These are phyloP conservation scores for Clonostachys solani DNA, from an alignment of 2,329 filamentous ascomycete genomes.

Conservation along the genomic window DNA sequence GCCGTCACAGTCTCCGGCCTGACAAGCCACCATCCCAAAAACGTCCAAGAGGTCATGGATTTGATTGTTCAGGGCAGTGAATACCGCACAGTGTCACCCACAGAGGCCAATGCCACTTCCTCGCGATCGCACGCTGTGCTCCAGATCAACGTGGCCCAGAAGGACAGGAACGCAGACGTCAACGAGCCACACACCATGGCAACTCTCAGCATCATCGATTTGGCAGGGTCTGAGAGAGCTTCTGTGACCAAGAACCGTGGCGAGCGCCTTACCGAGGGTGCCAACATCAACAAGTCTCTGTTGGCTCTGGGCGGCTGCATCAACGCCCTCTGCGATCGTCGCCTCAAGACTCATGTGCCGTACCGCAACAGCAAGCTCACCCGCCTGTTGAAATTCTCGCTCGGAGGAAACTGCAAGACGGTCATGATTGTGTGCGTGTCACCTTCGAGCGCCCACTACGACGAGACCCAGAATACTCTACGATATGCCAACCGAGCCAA, in stretches of 20 bases:
- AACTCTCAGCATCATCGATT: slow-evolving; percentile 94
- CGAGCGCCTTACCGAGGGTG: slow-evolving; percentile 85
- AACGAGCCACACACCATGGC: slow-evolving; percentile 98
- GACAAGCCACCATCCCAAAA: slow-evolving; percentile 84
- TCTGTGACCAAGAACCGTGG: slow-evolving; percentile 96
- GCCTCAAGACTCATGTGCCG: slow-evolving; percentile 89
- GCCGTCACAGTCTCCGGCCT: slow-evolving; percentile 87
- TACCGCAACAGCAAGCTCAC: slow-evolving; percentile 98
- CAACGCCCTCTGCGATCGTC: slow-evolving; percentile 91
- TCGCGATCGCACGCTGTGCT: slow-evolving; percentile 96
- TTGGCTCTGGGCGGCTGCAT: slow-evolving; percentile 95
- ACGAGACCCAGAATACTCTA: slow-evolving; percentile 96
- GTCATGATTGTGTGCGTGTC: slow-evolving; percentile 99
- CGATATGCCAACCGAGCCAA: slow-evolving; percentile 97
- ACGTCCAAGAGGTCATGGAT: slow-evolving; percentile 97
- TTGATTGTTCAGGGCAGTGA: slow-evolving; percentile 97
- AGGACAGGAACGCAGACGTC: slow-evolving; percentile 86
- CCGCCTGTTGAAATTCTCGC: slow-evolving; percentile 89
- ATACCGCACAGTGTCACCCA: slow-evolving; percentile 91
- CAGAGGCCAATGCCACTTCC: slow-evolving; percentile 94
- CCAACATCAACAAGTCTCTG: slow-evolving; percentile 99
- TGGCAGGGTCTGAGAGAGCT: slow-evolving; percentile 92
- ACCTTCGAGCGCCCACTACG: slow-evolving; percentile 92
- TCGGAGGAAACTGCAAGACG: slow-evolving; percentile 96
- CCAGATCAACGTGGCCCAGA: slow-evolving; percentile 93